Conservation (phyloP, 2,329 filamentous ascomycete species). For the Exophiala oligosperma region DNA sequence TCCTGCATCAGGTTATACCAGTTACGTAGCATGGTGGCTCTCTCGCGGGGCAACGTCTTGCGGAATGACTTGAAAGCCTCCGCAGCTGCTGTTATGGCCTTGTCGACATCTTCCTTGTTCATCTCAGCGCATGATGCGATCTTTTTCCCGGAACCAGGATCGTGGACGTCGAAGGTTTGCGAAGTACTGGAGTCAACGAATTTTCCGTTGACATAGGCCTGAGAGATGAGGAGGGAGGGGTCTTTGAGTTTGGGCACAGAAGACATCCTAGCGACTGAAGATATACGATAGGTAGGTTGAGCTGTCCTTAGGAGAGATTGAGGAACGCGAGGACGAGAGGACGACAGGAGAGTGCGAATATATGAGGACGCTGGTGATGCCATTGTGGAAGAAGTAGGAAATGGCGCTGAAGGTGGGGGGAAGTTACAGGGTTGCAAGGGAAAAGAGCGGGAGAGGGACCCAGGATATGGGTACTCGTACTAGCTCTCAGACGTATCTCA, state of each 20-base stretch:
- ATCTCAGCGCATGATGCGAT: slow-evolving; percentile 85
- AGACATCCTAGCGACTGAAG: slow-evolving; percentile 29
- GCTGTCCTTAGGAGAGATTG: slow-evolving; percentile 3
- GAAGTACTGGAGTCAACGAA: slow-evolving; percentile 84
- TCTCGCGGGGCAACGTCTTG: slow-evolving; percentile 61
- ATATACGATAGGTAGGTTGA: slow-evolving; percentile 17
- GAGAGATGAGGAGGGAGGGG: slow-evolving; percentile 77
- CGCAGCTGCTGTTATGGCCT: slow-evolving; percentile 79
- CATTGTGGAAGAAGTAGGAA: slow-evolving; percentile 5
- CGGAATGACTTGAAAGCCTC: slow-evolving; percentile 66
- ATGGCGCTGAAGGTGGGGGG: neutral
- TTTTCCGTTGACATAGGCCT: slow-evolving; percentile 87
- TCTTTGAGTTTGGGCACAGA: slow-evolving; percentile 62
- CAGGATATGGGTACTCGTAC: neutral
- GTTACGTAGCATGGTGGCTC: slow-evolving; percentile 61
- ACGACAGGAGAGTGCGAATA: slow-evolving; percentile 18
- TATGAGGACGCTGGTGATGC: slow-evolving; percentile 17
- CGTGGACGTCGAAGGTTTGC: slow-evolving; percentile 86
- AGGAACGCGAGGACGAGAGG: slow-evolving; percentile 19
- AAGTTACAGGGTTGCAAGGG: neutral
- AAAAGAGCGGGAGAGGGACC: neutral
- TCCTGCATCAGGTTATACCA: slow-evolving; percentile 69
- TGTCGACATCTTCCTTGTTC: slow-evolving; percentile 71
- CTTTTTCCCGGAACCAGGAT: slow-evolving; percentile 77
- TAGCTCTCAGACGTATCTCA: neutral